phyloP scores from a whole-genome alignment of 495 filamentous ascomycete genomes.

The Xylaria grammica region DNA sequence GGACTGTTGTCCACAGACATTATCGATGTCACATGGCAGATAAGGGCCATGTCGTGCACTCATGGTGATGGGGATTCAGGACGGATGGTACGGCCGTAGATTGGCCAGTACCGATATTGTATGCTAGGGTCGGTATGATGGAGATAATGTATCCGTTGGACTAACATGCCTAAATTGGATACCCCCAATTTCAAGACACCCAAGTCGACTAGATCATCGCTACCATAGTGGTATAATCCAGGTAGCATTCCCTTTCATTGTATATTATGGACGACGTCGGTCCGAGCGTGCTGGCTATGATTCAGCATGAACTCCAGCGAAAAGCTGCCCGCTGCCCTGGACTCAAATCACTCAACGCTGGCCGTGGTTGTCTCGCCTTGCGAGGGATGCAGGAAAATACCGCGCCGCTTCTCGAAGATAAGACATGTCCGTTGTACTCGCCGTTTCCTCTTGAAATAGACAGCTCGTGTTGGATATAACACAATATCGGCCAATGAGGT shows the following conservation, averaged over 20 bases:
- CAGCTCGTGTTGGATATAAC: no score
- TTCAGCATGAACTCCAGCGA: background rate
- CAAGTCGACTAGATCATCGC: constrained; percentile 18
- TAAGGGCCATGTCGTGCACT: background rate
- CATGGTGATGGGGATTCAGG: background rate
- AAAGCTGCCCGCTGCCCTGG: background rate
- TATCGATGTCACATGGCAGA: constrained; percentile 1
- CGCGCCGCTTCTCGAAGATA: background rate
- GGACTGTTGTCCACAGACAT: background rate
- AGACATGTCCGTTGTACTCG: background rate
- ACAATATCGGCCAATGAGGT: background rate
- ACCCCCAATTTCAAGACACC: constrained; percentile 24
- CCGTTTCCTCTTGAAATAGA: background rate
- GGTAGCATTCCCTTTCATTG: background rate
- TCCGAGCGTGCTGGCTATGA: background rate
- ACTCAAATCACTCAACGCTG: background rate
- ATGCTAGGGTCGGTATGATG: constrained; percentile 5
- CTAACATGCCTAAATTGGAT: constrained; percentile 34
- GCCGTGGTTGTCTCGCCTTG: background rate
- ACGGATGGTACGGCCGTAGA: constrained; percentile 15
- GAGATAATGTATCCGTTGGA: constrained; percentile 25
- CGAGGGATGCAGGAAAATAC: background rate
- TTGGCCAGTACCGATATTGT: constrained; percentile 22
- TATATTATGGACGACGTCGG: background rate
- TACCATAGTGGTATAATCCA: background rate